Base-by-base conservation (phyloP, 176 grass and related monocot genomes). In the Juncus effusus region DNA sequence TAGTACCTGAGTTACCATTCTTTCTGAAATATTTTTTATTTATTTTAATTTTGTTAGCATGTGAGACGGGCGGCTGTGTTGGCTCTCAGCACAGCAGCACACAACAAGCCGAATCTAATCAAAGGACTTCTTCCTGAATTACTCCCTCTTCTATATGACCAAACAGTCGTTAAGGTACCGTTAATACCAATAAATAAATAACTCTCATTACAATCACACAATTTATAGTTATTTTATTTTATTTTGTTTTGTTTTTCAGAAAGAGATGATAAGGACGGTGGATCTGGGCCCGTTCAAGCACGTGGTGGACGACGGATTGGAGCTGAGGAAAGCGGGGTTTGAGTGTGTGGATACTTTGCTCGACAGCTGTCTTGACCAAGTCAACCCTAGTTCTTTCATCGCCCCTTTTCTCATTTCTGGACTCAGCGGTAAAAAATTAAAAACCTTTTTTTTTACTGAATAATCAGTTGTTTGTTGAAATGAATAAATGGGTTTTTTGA, bases 271-370 rank as follows among this genome's bases (percentile, higher is more conserved):
- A 67, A 86, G 90, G 51, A 95, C 86, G 52, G 90, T 95, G 59
- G 90, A 95, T 81, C 80, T 95, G 59, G 90, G 90, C 40, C 86
- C 90, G 72, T 95, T 95, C 74, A 95, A 95, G 70, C 90, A 95
- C 62, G 82, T 95, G 73, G 90, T 95, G 39, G 90, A 89, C 47
- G 90, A 95, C 54, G 90, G 90, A 37, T 82, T 95, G 80, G 85
- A 95, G 74, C 82, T 95, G 45, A 83, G 90, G 70, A 95, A 95
- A 89, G 82, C 90, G 59, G 90, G 85, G 52, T 95, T 95, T 81
- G 90, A 95, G 67, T 95, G 90, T 76, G 90, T 95, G 1, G 90
- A 95, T 65, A 95, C 86, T 4, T 65, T 95, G 67, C 78, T 95
- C 49, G 90, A 95, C 63, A 84, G 86, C 68, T 95, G 90, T 80